A percentile compares a stretch with the other conserved stretches of the same genome.
phyloP scores from a whole-genome alignment of 768 basidiomycete species.

The Lactarius trivialis region DNA sequence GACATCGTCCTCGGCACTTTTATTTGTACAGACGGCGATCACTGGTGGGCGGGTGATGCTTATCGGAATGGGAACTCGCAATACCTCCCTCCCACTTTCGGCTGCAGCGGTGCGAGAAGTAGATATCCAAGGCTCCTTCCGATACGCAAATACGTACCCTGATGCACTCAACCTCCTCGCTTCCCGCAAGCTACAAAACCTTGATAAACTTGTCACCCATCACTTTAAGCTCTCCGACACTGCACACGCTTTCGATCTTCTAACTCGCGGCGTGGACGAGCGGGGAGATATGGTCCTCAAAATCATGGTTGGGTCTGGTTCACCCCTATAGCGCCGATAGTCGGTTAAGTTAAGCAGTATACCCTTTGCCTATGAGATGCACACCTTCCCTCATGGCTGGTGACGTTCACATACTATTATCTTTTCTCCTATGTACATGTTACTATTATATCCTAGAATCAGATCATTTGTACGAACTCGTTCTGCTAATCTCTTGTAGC shows the following conservation, averaged over 20 bases:
- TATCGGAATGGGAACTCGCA: constrained; percentile 91
- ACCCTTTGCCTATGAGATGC: constrained; percentile 14
- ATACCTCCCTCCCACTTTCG: constrained; percentile 75
- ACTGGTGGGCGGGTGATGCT: constrained; percentile 89
- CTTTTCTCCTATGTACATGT: constrained; percentile 4
- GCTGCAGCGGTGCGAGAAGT: constrained; percentile 83
- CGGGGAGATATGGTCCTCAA: constrained; percentile 81
- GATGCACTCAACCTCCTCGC: constrained; percentile 67
- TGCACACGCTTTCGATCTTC: constrained; percentile 72
- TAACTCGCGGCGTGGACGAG: constrained; percentile 72
- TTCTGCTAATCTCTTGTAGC: background rate
- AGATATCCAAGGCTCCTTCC: constrained; percentile 87
- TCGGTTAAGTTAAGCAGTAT: constrained; percentile 14
- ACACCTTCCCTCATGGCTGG: background rate
- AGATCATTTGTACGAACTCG: background rate
- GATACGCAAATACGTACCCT: constrained; percentile 86
- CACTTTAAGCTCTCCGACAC: constrained; percentile 61
- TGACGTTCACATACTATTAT: background rate
- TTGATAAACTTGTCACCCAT: constrained; percentile 76
- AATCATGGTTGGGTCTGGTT: constrained; percentile 60
- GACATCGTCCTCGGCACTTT: constrained; percentile 18
- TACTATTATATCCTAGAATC: constrained; percentile 16
- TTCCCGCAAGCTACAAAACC: constrained; percentile 55
- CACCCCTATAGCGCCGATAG: constrained; percentile 8
- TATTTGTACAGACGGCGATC: constrained; percentile 54